A percentile compares a stretch with the other conserved stretches of the same genome.
Conservation (phyloP, 2,329 filamentous ascomycete species). For the Penicillium sp. region DNA sequence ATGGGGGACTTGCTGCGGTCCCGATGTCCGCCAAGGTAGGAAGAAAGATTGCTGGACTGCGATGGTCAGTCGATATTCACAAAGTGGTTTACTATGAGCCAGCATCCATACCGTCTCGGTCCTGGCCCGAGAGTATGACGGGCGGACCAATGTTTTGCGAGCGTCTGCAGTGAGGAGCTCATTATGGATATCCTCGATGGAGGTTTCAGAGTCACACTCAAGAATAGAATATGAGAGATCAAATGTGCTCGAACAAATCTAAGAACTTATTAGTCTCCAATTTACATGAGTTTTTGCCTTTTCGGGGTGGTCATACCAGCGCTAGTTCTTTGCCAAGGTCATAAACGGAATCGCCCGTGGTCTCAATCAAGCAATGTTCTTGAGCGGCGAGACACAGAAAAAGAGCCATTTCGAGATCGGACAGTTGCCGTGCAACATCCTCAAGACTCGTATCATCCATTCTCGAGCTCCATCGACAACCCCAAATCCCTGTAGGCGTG, state of each 20-base stretch:
- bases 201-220: constrained; percentile 70
- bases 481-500: background rate
- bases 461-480: constrained; percentile 3
- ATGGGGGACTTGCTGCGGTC: constrained; percentile 22
- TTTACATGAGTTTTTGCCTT: background rate
- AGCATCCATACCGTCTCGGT: constrained; percentile 21
- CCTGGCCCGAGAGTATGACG: constrained; percentile 16
- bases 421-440: constrained; percentile 72
- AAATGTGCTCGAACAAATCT: constrained; percentile 72
- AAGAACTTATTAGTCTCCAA: background rate
- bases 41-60: constrained; percentile 25
- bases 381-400: constrained; percentile 77
- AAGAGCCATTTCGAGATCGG: constrained; percentile 83
- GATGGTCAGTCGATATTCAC: constrained; percentile 4
- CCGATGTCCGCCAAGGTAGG: constrained; percentile 13
- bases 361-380: constrained; percentile 87
- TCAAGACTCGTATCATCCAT: constrained; percentile 66
- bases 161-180: constrained; percentile 58
- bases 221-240: constrained; percentile 69
- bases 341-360: constrained; percentile 61
- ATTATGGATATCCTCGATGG: constrained; percentile 76
- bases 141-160: constrained; percentile 15
- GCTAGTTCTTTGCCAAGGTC: constrained; percentile 72
- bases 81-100: background rate
- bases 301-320: constrained; percentile 52